These are phyloP conservation scores for Centrapalus pauciflorus DNA, from an alignment of 129 eudicot species.

Conservation along the genomic window DNA sequence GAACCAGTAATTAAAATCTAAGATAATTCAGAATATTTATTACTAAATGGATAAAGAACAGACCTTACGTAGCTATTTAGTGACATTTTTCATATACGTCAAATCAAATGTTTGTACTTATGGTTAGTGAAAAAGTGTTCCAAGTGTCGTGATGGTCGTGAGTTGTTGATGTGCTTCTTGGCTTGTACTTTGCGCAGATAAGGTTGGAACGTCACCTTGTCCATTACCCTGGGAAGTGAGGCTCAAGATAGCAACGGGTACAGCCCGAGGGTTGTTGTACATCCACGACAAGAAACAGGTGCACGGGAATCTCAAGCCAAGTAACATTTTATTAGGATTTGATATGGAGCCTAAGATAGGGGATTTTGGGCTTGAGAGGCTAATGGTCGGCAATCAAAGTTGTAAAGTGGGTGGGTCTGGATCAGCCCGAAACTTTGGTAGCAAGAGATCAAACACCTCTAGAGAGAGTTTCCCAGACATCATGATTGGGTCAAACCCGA, in stretches of 20 bases:
- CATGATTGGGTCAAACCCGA: conserved; percentile 45
- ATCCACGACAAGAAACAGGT: conserved; percentile 93
- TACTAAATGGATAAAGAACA: too few species aligned
- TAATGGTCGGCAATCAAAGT: conserved; percentile 56
- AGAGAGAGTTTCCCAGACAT: conserved; percentile 75
- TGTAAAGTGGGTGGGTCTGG: conserved; percentile 67
- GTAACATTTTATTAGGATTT: conserved; percentile 67
- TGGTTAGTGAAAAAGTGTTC: too few species aligned
- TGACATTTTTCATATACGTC: too few species aligned
- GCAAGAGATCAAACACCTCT: conserved; percentile 78
- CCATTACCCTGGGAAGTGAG: conserved; percentile 84
- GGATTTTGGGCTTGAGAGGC: conserved; percentile 91
- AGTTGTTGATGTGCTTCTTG: background rate
- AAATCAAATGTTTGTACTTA: too few species aligned
- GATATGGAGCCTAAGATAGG: conserved; percentile 96
- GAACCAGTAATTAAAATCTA: too few species aligned
- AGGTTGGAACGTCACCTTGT: conserved; percentile 85
- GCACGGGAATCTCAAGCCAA: conserved; percentile 89
- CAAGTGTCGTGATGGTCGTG: background rate
- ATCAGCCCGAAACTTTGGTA: conserved; percentile 79
- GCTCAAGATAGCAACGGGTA: conserved; percentile 85
- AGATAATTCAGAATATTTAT: too few species aligned
- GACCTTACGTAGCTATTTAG: too few species aligned
- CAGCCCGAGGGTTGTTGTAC: conserved; percentile 84
- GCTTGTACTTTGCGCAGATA: conserved; percentile 44